Evolutionary conservation across 2,329 filamentous ascomycete genomes (phyloP).

Genomic region (Ceratocystiopsis sp.): DNA sequence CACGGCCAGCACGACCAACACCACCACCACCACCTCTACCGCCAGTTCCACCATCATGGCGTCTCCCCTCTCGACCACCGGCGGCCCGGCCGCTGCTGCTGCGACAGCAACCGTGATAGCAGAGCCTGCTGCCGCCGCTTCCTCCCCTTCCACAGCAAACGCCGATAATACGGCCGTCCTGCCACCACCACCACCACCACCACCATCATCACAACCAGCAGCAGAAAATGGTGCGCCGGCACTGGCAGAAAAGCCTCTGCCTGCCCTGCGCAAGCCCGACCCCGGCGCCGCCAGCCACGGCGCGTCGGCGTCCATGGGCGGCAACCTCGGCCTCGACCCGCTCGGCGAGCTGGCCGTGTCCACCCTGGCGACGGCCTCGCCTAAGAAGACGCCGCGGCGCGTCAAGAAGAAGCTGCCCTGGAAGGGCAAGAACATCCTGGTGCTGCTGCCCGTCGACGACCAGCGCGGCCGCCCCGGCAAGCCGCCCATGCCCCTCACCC

Average conservation of each 20-base stretch:
- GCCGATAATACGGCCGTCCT: not conserved
- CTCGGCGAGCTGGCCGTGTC: conserved; percentile 2
- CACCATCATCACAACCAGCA: conserved; percentile 1
- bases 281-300: too few species aligned
- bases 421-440: conserved; percentile 58
- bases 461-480: conserved; percentile 41
- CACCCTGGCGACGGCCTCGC: conserved; percentile 11
- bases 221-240: not conserved
- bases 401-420: conserved; percentile 56
- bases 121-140: too few species aligned
- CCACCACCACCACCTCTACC: too few species aligned
- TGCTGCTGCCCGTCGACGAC: conserved; percentile 51
- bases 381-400: conserved; percentile 31
- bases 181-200: not conserved
- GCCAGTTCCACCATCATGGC: too few species aligned
- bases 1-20: too few species aligned
- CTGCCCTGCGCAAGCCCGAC: too few species aligned
- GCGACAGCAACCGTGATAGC: too few species aligned
- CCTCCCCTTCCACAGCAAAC: too few species aligned
- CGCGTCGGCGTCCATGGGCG: not conserved
- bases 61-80: too few species aligned
- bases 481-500: conserved; percentile 34
- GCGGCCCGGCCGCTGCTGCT: too few species aligned
- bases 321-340: not conserved
- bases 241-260: not conserved